Evolutionary conservation across 306 rosid species (phyloP).

Genomic region (Begonia loranthoides): DNA sequence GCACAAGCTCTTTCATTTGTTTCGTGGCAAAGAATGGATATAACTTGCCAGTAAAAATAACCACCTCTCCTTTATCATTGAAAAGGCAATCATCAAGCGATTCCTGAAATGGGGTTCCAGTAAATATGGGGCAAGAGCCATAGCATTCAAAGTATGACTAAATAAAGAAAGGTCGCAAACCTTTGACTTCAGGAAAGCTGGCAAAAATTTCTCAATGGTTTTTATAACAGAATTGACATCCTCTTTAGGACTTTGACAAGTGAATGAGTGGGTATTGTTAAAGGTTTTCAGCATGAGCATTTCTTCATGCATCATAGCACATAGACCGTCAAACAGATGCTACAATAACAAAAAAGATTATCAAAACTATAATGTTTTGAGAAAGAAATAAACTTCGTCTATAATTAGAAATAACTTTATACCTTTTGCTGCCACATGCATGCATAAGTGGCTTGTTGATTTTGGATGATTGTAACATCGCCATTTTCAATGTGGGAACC

Average conservation of each 20-base stretch:
- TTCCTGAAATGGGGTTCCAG: constrained; percentile 36
- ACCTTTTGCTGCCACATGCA: constrained; percentile 96
- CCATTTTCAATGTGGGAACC: constrained; percentile 19
- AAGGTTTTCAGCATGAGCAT: constrained; percentile 46
- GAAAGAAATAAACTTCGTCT: constrained; percentile 5
- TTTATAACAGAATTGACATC: constrained; percentile 31
- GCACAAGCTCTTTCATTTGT: constrained; percentile 45
- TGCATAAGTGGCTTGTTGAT: constrained; percentile 33
- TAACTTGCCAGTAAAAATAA: constrained; percentile 17
- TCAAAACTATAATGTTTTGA: constrained; percentile 5
- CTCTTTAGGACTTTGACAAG: constrained; percentile 39
- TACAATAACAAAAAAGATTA: constrained; percentile 24
- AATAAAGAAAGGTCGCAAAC: constrained; percentile 22
- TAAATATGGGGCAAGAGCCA: constrained; percentile 10
- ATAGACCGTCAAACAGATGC: constrained; percentile 64
- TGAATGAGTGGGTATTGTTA: constrained; percentile 36
- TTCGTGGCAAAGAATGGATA: constrained; percentile 33
- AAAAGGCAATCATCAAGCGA: constrained; percentile 52
- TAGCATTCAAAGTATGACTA: constrained; percentile 7
- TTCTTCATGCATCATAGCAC: constrained; percentile 35
- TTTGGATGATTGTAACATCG: constrained; percentile 28
- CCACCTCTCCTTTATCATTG: constrained; percentile 32
- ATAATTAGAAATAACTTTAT: constrained; percentile 5
- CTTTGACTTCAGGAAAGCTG: constrained; percentile 49
- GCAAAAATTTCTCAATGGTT: constrained; percentile 46